Conservation (phyloP, 2,329 filamentous ascomycete genomes). For the Botrytis hyacinthi region DNA sequence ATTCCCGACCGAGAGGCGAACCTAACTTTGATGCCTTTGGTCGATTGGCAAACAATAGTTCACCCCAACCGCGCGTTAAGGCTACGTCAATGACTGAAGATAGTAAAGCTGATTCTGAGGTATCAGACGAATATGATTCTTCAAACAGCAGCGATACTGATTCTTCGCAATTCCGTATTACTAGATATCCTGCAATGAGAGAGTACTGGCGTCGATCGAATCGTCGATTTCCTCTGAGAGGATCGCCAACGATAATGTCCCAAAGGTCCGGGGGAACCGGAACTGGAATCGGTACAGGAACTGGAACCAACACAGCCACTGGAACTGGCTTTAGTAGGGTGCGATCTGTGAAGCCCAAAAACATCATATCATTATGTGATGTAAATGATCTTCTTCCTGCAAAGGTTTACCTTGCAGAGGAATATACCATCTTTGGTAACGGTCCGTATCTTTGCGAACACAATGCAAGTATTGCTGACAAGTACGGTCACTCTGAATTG, state of each 20-base stretch:
- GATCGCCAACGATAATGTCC: conserved; percentile 37
- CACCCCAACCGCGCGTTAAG: conserved; percentile 46
- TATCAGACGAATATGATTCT: conserved; percentile 37
- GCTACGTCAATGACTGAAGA: conserved; percentile 38
- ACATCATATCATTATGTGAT: conserved; percentile 71
- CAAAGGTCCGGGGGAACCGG: conserved; percentile 34
- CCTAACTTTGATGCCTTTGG: conserved; percentile 64
- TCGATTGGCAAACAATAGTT: conserved; percentile 50
- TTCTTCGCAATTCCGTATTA: conserved; percentile 36
- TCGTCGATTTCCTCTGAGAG: conserved; percentile 31
- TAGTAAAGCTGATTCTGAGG: conserved; percentile 42
- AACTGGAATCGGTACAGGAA: conserved; percentile 44
- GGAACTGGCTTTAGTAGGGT: conserved; percentile 39
- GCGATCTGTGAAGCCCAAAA: conserved; percentile 50
- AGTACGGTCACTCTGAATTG: conserved; percentile 67
- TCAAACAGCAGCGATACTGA: conserved; percentile 40
- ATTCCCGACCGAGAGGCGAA: conserved; percentile 46
- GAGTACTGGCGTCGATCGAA: conserved; percentile 34
- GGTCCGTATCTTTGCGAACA: conserved; percentile 78
- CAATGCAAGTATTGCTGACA: conserved; percentile 75
- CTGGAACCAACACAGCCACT: conserved; percentile 54
- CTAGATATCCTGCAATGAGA: conserved; percentile 33
- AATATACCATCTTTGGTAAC: conserved; percentile 82
- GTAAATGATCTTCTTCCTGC: conserved; percentile 71
- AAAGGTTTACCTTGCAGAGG: conserved; percentile 70